Conservation (phyloP, 2,329 filamentous ascomycete genomes). For the Fusarium penzigii region DNA sequence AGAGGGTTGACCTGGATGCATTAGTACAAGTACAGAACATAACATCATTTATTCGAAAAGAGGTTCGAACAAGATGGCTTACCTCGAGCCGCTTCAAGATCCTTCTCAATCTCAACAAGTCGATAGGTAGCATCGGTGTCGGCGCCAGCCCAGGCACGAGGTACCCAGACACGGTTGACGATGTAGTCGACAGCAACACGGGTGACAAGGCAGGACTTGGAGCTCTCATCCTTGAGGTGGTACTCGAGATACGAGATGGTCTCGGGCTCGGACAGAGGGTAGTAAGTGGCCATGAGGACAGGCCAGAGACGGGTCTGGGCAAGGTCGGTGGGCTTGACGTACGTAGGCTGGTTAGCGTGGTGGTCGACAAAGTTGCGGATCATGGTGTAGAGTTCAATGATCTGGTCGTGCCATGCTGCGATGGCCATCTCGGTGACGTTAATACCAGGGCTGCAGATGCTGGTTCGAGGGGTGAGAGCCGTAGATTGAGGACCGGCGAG, state of each 20-base stretch:
- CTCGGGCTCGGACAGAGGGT: conserved; percentile 39
- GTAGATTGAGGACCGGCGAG: conserved; percentile 10
- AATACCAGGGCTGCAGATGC: conserved; percentile 31
- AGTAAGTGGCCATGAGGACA: conserved; percentile 39
- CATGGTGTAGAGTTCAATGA: conserved; percentile 39
- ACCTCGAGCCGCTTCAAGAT: conserved; percentile 39
- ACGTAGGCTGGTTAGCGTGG: conserved; percentile 35
- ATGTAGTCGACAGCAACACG: conserved; percentile 45
- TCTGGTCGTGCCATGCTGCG: conserved; percentile 36
- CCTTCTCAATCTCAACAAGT: conserved; percentile 38
- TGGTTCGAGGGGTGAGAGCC: conserved; percentile 19
- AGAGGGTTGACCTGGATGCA: conserved; percentile 35
- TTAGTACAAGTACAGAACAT: neutral
- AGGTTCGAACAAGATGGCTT: conserved; percentile 3
- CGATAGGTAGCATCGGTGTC: conserved; percentile 36
- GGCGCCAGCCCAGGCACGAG: conserved; percentile 41
- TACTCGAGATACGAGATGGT: conserved; percentile 43
- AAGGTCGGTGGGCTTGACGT: conserved; percentile 30
- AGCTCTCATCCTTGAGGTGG: conserved; percentile 41
- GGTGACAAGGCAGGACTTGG: conserved; percentile 45
- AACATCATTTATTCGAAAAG: neutral
- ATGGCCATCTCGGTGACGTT: conserved; percentile 39
- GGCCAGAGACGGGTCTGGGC: conserved; percentile 37
- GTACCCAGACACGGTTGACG: conserved; percentile 43
- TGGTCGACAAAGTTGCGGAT: conserved; percentile 40